Evolutionary conservation across 2,329 filamentous ascomycete genomes (phyloP).

Genomic region (Cryphonectria parasitica): DNA sequence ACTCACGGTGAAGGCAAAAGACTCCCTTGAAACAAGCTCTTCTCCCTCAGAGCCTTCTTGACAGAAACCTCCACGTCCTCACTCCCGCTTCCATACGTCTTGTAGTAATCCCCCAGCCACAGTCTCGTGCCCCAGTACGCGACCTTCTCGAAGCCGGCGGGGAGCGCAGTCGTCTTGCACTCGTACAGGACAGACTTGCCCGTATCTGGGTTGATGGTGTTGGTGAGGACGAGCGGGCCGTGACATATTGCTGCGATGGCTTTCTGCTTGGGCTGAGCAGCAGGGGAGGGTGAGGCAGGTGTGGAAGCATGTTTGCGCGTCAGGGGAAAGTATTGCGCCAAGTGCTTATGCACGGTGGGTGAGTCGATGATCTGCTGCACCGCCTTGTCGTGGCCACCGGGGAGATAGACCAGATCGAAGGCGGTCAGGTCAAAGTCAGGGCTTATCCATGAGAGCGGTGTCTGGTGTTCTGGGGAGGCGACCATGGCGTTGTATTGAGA

Average conservation of each 20-base stretch:
- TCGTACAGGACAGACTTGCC: slow-evolving; percentile 53
- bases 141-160: slow-evolving; percentile 51
- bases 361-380: slow-evolving; percentile 57
- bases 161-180: slow-evolving; percentile 53
- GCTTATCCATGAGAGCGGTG: slow-evolving; percentile 50
- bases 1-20: slow-evolving; percentile 46
- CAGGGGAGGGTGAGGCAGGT: background rate
- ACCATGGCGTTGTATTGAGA: slow-evolving; percentile 50
- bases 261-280: slow-evolving; percentile 42
- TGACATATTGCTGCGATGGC: slow-evolving; percentile 55
- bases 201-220: slow-evolving; percentile 41
- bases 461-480: slow-evolving; percentile 44
- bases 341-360: slow-evolving; percentile 45
- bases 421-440: slow-evolving; percentile 47
- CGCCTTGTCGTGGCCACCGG: slow-evolving; percentile 57
- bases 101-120: slow-evolving; percentile 59
- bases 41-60: slow-evolving; percentile 41
- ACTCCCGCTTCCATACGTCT: slow-evolving; percentile 57
- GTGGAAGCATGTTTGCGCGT: slow-evolving; percentile 43
- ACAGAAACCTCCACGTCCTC: slow-evolving; percentile 47
- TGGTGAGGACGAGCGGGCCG: slow-evolving; percentile 54
- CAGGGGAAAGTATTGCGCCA: slow-evolving; percentile 52
- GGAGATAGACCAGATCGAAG: slow-evolving; percentile 54
- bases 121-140: slow-evolving; percentile 53
- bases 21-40: slow-evolving; percentile 50